These are phyloP conservation scores for Backusella psychrophila DNA, from an alignment of 192 early-diverging fungal species.

Conservation along the genomic window DNA sequence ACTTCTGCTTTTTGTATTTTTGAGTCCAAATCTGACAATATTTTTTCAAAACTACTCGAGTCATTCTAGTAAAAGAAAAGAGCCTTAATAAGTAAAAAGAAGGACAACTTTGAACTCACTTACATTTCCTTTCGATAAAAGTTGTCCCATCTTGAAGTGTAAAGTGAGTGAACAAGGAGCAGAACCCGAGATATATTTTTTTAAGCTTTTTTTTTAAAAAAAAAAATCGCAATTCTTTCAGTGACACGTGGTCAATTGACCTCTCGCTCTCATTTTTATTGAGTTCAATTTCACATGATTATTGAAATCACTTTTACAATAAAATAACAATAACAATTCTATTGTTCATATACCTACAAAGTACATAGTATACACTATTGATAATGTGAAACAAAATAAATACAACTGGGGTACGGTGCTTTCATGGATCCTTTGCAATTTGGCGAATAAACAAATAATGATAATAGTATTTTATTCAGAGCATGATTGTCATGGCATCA, in stretches of 20 bases:
- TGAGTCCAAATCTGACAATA: conserved; percentile 62
- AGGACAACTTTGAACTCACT: background rate
- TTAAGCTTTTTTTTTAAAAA: background rate
- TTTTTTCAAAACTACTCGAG: conserved; percentile 36
- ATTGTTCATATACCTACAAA: background rate
- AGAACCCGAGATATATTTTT: background rate
- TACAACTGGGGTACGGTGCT: too few species aligned
- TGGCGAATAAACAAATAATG: too few species aligned
- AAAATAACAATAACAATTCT: background rate
- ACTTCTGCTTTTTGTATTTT: conserved; percentile 62
- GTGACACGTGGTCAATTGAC: background rate
- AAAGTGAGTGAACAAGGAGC: background rate
- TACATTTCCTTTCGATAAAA: background rate
- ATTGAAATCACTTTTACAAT: background rate
- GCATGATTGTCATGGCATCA: background rate
- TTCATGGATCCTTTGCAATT: too few species aligned
- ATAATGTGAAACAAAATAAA: too few species aligned
- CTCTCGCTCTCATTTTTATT: background rate
- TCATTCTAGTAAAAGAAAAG: conserved; percentile 17
- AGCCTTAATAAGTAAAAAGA: background rate
- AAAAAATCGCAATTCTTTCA: background rate
- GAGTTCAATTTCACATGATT: background rate
- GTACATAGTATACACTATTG: too few species aligned
- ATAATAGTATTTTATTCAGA: background rate
- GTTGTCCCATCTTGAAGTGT: background rate